Conservation (phyloP, 108 stramenopile genomes). For the Stephanodiscus minutulus region DNA sequence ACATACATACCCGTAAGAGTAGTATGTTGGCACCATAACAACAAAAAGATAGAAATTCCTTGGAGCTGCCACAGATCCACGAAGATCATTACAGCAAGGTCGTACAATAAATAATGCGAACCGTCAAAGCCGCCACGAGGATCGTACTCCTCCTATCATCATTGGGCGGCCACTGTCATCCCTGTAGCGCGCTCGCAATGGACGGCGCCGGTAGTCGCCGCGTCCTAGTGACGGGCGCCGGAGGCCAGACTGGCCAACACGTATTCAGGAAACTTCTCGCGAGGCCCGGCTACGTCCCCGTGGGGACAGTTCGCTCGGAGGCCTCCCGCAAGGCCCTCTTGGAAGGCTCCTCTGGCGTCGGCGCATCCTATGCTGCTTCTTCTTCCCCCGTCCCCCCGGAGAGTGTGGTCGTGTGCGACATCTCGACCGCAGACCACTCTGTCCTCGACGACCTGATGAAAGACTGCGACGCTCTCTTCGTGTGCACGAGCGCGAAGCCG, state of each 20-base stretch:
- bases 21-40: too few relatives aligned
- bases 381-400: conserved; percentile 21
- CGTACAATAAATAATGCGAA: neutral
- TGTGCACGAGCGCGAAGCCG: conserved; percentile 86
- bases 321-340: conserved; percentile 50
- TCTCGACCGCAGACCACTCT: conserved; percentile 48
- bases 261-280: conserved; percentile 55
- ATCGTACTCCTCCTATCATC: neutral
- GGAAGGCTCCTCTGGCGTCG: conserved; percentile 31
- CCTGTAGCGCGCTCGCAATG: conserved; percentile 31
- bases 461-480: conserved; percentile 69
- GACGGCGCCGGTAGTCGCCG: conserved; percentile 9
- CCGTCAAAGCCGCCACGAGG: neutral
- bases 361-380: too few relatives aligned
- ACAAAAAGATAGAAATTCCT: too few relatives aligned
- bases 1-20: too few relatives aligned
- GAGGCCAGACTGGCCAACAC: conserved; percentile 71
- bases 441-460: conserved; percentile 47
- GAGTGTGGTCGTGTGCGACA: conserved; percentile 57
- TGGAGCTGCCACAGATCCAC: too few relatives aligned
- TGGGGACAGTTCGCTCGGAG: conserved; percentile 62
- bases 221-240: conserved; percentile 74
- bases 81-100: too few relatives aligned
- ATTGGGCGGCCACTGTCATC: neutral
- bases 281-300: conserved; percentile 23